phyloP scores from a whole-genome alignment of 495 filamentous ascomycete species.

The Cryomyces antarcticus region DNA sequence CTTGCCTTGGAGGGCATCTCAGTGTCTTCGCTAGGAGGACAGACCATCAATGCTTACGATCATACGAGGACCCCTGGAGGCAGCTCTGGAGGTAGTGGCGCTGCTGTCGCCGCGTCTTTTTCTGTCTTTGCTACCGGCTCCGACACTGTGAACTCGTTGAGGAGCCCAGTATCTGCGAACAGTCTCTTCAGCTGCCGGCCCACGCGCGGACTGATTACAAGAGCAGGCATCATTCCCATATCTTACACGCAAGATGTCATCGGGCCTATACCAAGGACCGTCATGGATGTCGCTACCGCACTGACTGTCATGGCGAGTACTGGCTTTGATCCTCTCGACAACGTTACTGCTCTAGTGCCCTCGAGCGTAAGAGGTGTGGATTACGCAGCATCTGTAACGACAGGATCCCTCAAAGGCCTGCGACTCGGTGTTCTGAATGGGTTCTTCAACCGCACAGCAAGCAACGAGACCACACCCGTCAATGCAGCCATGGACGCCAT shows the following conservation, averaged over 20 bases:
- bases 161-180: conserved; percentile 42
- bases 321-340: conserved; percentile 25
- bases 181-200: conserved; percentile 39
- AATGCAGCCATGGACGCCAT: conserved; percentile 24
- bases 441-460: conserved; percentile 24
- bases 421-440: conserved; percentile 28
- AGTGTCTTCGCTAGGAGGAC: conserved; percentile 38
- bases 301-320: conserved; percentile 35
- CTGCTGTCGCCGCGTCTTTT: conserved; percentile 36
- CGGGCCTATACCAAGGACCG: conserved; percentile 35
- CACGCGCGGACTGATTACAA: conserved; percentile 32
- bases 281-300: conserved; percentile 32
- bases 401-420: conserved; percentile 20
- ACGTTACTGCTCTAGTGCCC: conserved; percentile 22
- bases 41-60: conserved; percentile 45
- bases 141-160: conserved; percentile 42
- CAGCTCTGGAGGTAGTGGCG: conserved; percentile 41
- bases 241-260: conserved; percentile 39
- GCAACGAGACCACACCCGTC: conserved; percentile 30
- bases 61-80: conserved; percentile 39
- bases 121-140: conserved; percentile 37
- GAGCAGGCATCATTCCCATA: conserved; percentile 35
- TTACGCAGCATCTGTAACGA: conserved; percentile 20
- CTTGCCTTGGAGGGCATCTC: conserved; percentile 40
- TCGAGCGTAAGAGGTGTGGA: conserved; percentile 17